Percentiles rank a stretch among this genome's conserved stretches.
phyloP scores from a whole-genome alignment of 2,329 filamentous ascomycete species.

The Colletotrichum sp. region DNA sequence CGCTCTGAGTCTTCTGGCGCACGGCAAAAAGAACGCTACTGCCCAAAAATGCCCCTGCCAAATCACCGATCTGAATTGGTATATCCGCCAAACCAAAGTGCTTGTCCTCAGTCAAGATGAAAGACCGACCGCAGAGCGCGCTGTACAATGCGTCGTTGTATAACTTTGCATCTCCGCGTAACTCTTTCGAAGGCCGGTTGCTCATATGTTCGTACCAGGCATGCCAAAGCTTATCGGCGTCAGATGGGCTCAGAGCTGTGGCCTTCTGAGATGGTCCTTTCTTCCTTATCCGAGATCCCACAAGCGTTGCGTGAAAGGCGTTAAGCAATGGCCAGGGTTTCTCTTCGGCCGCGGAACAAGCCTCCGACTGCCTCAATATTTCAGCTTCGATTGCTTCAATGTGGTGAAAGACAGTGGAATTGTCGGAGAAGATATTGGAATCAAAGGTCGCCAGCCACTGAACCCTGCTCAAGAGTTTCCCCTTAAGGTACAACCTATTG shows the following conservation, averaged over 20 bases:
- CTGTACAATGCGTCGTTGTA: background rate
- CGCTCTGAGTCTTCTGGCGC: no score
- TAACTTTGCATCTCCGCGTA: background rate
- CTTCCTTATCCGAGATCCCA: background rate
- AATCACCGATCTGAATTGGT: fast-evolving
- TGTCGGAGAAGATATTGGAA: fast-evolving
- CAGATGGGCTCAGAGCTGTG: fast-evolving
- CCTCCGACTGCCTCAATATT: background rate
- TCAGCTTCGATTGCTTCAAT: background rate
- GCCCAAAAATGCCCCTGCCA: fast-evolving
- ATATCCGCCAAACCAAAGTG: background rate
- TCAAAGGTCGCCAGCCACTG: background rate
- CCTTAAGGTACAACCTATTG: fast-evolving
- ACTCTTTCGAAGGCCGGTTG: fast-evolving
- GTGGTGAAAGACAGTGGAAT: fast-evolving
- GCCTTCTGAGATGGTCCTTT: background rate
- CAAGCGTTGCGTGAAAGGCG: fast-evolving
- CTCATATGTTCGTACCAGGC: background rate
- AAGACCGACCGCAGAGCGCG: background rate
- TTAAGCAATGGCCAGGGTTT: fast-evolving
- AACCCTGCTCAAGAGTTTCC: fast-evolving
- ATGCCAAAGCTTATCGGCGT: fast-evolving
- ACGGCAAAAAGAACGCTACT: background rate
- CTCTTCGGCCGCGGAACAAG: fast-evolving
- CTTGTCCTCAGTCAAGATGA: background rate